Percentiles rank a stretch among this genome's conserved stretches.
These are phyloP conservation scores for Aspergillus conjunctus DNA, from an alignment of 495 filamentous ascomycete species.

Conservation along the genomic window DNA sequence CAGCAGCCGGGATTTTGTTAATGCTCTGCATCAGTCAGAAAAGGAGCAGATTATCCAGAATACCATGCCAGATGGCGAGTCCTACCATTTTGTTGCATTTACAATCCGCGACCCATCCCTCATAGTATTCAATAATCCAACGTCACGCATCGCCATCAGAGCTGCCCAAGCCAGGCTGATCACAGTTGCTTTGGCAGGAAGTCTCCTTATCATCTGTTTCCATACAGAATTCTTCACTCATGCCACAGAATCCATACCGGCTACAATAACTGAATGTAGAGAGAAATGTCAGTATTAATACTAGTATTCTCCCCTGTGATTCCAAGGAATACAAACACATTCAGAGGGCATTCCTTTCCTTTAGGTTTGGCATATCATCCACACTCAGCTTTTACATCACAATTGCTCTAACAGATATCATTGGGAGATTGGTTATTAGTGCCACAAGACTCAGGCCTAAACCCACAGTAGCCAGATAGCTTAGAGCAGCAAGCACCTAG, in stretches of 20 bases:
- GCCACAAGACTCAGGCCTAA: constrained; percentile 1
- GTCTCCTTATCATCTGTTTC: constrained; percentile 4
- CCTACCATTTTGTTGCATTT: constrained; percentile 2
- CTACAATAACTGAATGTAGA: no score
- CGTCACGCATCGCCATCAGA: background rate
- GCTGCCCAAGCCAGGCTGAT: background rate
- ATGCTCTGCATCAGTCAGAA: no score
- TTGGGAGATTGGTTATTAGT: constrained; percentile 6
- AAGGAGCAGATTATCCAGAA: no score
- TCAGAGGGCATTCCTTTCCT: constrained; percentile 30
- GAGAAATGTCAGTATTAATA: no score
- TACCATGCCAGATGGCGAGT: no score
- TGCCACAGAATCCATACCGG: constrained; percentile 35
- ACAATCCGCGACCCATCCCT: constrained; percentile 1
- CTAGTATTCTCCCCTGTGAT: no score
- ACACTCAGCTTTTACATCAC: constrained; percentile 35
- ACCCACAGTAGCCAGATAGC: constrained; percentile 5
- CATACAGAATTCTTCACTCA: constrained; percentile 47
- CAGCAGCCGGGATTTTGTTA: constrained; percentile 7
- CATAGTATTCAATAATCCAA: constrained; percentile 5
- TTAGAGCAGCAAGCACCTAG: constrained; percentile 6
- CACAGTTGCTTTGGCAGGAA: constrained; percentile 12
- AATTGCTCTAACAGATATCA: constrained; percentile 25
- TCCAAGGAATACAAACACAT: no score
- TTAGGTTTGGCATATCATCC: constrained; percentile 24